Conservation (phyloP, 2,329 filamentous ascomycete species). For the Simplicillium sp. region DNA sequence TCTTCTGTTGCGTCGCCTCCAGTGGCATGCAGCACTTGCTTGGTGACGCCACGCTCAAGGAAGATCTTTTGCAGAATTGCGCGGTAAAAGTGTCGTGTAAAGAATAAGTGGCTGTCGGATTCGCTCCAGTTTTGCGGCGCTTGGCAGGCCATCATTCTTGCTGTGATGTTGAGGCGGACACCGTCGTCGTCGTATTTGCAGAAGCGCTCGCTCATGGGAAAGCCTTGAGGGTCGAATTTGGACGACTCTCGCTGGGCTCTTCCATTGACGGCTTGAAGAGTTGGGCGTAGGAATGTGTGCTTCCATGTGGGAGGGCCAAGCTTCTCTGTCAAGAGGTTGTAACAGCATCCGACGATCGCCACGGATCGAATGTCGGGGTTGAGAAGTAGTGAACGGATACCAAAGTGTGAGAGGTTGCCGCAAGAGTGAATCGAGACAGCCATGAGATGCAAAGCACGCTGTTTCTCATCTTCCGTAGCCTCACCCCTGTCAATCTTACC, state of each 20-base stretch:
- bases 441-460: conserved; percentile 52
- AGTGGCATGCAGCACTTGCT: conserved; percentile 38
- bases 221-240: conserved; percentile 79
- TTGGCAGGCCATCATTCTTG: conserved; percentile 96
- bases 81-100: conserved; percentile 87
- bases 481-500: conserved; percentile 38
- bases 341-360: conserved; percentile 95
- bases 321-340: conserved; percentile 89
- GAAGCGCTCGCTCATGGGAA: conserved; percentile 77
- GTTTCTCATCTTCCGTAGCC: conserved; percentile 11
- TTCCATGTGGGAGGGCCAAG: conserved; percentile 84
- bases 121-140: conserved; percentile 86
- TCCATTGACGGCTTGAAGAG: conserved; percentile 55
- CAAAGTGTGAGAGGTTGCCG: conserved; percentile 93
- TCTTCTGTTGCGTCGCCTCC: conserved; percentile 10
- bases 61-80: conserved; percentile 89
- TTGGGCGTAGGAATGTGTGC: conserved; percentile 64
- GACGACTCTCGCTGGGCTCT: conserved; percentile 59
- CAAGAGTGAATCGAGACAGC: conserved; percentile 95
- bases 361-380: conserved; percentile 83
- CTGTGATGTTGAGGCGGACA: conserved; percentile 85
- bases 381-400: conserved; percentile 72
- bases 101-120: conserved; percentile 75
- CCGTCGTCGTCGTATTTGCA: conserved; percentile 49
- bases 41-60: conserved; percentile 71